phyloP scores from a whole-genome alignment of 148 eudicot species.

The Spergularia marina region DNA sequence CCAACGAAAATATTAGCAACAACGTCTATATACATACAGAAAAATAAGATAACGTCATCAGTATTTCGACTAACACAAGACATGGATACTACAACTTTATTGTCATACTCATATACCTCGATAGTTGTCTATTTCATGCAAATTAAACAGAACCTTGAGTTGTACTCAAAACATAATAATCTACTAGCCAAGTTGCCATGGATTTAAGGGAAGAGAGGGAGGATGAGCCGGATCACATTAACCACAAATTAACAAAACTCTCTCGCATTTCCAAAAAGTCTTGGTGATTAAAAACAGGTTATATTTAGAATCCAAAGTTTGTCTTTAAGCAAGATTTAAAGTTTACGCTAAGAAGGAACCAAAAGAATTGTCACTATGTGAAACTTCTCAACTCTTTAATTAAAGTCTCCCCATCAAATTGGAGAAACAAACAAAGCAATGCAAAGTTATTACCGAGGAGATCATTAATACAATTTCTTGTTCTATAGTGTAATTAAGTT shows the following conservation, averaged over 20 bases:
- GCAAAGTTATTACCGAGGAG: neutral
- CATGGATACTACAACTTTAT: too few relatives aligned
- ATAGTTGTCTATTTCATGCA: neutral
- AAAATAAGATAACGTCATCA: neutral
- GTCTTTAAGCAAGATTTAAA: constrained; percentile 9
- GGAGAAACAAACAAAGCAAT: neutral
- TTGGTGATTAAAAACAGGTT: neutral
- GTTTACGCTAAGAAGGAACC: neutral
- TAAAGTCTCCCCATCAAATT: neutral
- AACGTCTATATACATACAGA: neutral
- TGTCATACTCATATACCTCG: constrained; percentile 5
- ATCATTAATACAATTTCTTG: neutral
- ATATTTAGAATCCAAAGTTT: constrained; percentile 1
- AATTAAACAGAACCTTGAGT: neutral
- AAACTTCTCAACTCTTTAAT: constrained; percentile 4
- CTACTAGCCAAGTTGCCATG: neutral
- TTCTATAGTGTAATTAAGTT: neutral
- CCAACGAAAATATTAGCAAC: too few relatives aligned
- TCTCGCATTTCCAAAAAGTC: constrained; percentile 13
- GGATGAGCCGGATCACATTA: constrained; percentile 10
- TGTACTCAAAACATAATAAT: neutral
- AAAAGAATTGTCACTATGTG: constrained; percentile 10
- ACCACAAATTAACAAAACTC: neutral
- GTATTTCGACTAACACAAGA: too few relatives aligned
- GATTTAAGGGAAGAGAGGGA: neutral